Evolutionary conservation across 1,284 basidiomycete genomes (phyloP), one percentile per base, ranked within the genome.

Genomic region (Volvariella surrecta): DNA sequence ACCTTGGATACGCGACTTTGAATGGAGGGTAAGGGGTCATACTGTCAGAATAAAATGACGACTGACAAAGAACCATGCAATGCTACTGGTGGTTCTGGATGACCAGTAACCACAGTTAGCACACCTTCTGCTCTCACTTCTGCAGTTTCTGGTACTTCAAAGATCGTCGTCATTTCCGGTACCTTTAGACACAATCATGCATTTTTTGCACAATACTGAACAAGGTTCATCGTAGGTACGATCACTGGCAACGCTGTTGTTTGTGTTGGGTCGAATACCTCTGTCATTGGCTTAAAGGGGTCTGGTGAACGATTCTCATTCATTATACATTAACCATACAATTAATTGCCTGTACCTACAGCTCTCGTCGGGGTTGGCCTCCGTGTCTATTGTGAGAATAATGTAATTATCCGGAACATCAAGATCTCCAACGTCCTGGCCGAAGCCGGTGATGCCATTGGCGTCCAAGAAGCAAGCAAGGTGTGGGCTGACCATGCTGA

Each of bases 361-460:
- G 65, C 63, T 6, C 64, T 69, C 38, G 52, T 53, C 37, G 68
- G 67, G 32, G 58, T 62, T 44, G 66, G 64, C 1, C 56, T 67
- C 34, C 66, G 70, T 45, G 63, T 71, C 39, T 48, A 68, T 40
- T 52, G 64, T 24, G 61, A 60, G 39, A 52, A 47, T 32, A 72
- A 73, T 45, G 70, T 73, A 41, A 73, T 73, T 52, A 63, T 72
- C 48, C 64, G 71, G 21, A 73, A 73, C 51, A 52, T 73, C 51
- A 71, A 69, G 53, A 65, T 73, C 45, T 67, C 67, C 32, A 72
- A 72, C 54, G 70, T 73, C 20, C 54, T 71, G 0, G 68, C 69
- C n/a, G 48, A 46, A 2, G 63, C 61, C 42, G 69, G 69, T 37
- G 67, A 71, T 51, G 64, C 64, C 21, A 59, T 70, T 42, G 69